These are phyloP conservation scores for Nothophoma quercina DNA, from an alignment of 2,329 filamentous ascomycete species.

Conservation along the genomic window DNA sequence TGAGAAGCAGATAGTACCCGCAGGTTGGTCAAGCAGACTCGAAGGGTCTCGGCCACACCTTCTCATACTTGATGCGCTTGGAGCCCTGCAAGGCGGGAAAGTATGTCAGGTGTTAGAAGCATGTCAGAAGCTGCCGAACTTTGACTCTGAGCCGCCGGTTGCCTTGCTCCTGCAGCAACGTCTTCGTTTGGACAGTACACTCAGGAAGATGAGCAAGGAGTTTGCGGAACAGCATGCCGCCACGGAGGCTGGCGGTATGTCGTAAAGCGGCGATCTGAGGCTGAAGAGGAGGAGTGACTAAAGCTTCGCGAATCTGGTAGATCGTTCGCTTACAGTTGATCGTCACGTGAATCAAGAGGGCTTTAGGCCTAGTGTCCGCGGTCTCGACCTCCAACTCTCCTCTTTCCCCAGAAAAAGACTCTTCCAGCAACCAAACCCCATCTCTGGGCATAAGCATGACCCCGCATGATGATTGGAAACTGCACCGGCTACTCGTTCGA, in stretches of 20 bases:
- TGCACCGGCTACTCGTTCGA: not conserved
- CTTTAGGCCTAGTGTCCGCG: constrained; percentile 1
- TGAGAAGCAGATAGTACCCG: not conserved
- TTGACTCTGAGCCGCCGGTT: not conserved
- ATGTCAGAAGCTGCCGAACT: not conserved
- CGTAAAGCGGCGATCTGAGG: constrained; percentile 12
- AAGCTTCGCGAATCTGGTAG: constrained; percentile 3
- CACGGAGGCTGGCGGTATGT: not conserved
- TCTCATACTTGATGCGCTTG: not conserved
- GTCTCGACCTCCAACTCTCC: constrained; percentile 6
- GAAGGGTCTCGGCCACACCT: not conserved
- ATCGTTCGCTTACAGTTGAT: constrained; percentile 1
- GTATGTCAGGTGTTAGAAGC: not conserved
- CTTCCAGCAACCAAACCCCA: not conserved
- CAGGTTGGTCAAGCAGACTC: constrained; percentile 10
- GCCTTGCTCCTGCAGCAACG: not conserved
- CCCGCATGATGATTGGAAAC: constrained; percentile 1
- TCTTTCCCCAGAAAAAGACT: constrained; percentile 1
- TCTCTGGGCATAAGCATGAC: constrained; percentile 1
- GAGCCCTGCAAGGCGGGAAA: not conserved
- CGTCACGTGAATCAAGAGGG: not conserved
- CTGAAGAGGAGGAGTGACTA: not conserved
- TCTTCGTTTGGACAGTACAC: not conserved
- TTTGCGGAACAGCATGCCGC: not conserved
- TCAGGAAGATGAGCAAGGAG: not conserved